Evolutionary conservation across 129 eudicot species (phyloP).

Genomic region (Oenanthe sinensis): DNA sequence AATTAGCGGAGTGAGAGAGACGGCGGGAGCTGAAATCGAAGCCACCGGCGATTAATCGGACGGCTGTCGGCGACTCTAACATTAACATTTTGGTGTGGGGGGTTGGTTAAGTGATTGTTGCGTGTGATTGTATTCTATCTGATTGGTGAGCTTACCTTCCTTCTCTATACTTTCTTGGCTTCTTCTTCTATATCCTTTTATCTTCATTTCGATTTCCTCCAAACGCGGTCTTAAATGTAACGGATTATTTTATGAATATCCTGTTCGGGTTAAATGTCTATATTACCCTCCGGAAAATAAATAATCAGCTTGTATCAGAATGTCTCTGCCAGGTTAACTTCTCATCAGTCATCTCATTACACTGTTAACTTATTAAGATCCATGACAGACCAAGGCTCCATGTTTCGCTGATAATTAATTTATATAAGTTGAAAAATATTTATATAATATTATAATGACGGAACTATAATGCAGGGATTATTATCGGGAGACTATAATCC

Average conservation of each 20-base stretch:
- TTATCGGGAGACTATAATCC: no score
- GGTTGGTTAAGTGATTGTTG: neutral
- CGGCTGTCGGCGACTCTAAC: conserved; percentile 50
- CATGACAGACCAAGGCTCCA: no score
- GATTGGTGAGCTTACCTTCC: neutral
- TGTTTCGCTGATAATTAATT: no score
- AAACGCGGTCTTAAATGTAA: neutral
- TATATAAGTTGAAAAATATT: no score
- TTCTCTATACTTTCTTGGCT: neutral
- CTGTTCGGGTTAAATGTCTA: neutral
- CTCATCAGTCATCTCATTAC: no score
- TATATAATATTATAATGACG: no score
- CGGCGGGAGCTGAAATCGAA: conserved; percentile 36
- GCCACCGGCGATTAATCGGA: conserved; percentile 38
- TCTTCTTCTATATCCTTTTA: neutral
- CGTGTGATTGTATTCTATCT: conserved; percentile 37
- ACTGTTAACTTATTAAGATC: no score
- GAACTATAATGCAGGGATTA: no score
- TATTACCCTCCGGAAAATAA: neutral
- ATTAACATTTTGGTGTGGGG: conserved; percentile 40
- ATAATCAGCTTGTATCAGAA: no score
- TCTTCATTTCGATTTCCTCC: neutral
- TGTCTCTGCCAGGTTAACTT: no score
- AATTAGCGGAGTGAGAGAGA: conserved; percentile 41
- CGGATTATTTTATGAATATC: neutral